Conservation (phyloP, 2,329 filamentous ascomycete species). For the Aspergillus vadensis region DNA sequence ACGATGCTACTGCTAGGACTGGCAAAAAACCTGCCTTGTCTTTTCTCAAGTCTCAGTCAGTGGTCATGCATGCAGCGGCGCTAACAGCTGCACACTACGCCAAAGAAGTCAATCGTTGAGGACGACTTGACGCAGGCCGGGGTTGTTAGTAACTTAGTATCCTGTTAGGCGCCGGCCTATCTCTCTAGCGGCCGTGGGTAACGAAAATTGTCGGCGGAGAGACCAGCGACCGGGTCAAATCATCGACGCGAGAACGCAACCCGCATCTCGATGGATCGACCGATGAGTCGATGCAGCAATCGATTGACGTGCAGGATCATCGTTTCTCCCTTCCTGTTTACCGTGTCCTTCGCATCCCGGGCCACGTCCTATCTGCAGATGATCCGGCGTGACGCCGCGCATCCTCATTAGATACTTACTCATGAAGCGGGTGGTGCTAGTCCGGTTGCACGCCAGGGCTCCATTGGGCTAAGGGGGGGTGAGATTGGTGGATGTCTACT, state of each 20-base stretch:
- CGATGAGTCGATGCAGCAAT: constrained; percentile 13
- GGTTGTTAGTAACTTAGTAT: too few species aligned
- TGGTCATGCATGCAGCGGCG: neutral
- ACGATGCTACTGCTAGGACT: neutral
- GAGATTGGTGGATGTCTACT: neutral
- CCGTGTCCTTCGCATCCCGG: neutral
- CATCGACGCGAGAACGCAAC: neutral
- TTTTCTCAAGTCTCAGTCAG: neutral
- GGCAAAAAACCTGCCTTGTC: neutral
- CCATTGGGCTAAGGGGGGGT: neutral
- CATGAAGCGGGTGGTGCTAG: neutral
- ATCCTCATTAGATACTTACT: constrained; percentile 2
- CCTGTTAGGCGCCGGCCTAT: neutral
- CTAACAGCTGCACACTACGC: neutral
- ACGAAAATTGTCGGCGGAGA: neutral
- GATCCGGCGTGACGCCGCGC: constrained; percentile 16
- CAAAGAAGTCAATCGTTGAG: neutral
- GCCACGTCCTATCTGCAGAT: constrained; percentile 23
- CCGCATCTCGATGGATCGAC: constrained; percentile 14
- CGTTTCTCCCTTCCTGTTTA: constrained; percentile 7
- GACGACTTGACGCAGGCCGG: neutral
- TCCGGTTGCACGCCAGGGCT: neutral
- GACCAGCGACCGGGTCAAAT: neutral
- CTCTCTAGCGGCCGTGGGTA: neutral
- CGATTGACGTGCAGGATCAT: constrained; percentile 20